Percentiles rank a stretch among this genome's conserved stretches.
These are phyloP conservation scores for Amniculicola lignicola DNA, from an alignment of 495 filamentous ascomycete species.

Conservation along the genomic window DNA sequence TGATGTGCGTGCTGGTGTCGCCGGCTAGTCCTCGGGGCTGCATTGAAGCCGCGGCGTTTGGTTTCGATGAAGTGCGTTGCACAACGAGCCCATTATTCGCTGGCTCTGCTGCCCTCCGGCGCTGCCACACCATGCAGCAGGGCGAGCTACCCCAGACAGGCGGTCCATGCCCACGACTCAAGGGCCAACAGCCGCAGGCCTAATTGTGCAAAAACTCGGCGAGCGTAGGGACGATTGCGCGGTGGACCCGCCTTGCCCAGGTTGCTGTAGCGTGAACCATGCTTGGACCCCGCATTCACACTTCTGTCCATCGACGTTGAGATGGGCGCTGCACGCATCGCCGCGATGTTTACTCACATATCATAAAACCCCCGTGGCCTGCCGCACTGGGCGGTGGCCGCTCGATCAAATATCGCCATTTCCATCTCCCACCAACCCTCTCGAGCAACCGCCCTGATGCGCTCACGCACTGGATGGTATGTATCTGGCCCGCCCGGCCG, in stretches of 20 bases:
- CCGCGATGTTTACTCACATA: slow-evolving; percentile 12
- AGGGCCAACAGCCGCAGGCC: too few relatives aligned
- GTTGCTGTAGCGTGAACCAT: slow-evolving; percentile 23
- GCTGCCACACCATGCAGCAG: too few relatives aligned
- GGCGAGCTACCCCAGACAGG: too few relatives aligned
- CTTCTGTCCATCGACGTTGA: not conserved
- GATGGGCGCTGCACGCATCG: not conserved
- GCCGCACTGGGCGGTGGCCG: not conserved
- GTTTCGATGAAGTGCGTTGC: not conserved
- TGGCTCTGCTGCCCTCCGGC: too few relatives aligned
- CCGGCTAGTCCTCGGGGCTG: slow-evolving; percentile 1
- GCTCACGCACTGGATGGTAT: slow-evolving; percentile 33
- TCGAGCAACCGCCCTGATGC: slow-evolving; percentile 5
- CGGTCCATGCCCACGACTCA: too few relatives aligned
- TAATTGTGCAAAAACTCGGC: too few relatives aligned
- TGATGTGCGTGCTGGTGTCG: slow-evolving; percentile 6
- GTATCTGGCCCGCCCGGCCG: not conserved
- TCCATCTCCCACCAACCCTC: not conserved
- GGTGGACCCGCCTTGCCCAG: slow-evolving; percentile 15
- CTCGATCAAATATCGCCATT: not conserved
- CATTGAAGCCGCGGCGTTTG: not conserved
- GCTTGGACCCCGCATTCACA: slow-evolving; percentile 9
- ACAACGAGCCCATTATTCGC: not conserved
- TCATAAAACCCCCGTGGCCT: slow-evolving; percentile 2
- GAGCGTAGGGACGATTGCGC: not conserved